Evolutionary conservation across 140 eudicot species (phyloP).

Genomic region (Anethum foeniculum): DNA sequence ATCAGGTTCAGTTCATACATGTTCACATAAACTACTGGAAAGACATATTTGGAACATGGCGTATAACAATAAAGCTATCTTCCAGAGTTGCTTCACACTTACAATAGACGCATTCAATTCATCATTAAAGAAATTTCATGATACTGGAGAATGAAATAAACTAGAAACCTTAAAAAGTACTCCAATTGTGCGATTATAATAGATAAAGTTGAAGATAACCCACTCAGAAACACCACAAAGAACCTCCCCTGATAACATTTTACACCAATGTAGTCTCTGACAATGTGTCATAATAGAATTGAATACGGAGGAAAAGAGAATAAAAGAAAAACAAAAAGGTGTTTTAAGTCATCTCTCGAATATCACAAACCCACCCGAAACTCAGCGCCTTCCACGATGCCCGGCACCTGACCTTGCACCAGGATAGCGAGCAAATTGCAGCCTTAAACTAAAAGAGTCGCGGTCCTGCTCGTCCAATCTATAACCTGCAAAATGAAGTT

Average conservation of each 20-base stretch:
- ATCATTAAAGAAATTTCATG: background rate
- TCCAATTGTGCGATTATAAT: background rate
- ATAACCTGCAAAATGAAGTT: constrained; percentile 94
- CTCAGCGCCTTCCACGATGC: constrained; percentile 76
- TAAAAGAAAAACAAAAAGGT: background rate
- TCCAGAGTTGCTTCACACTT: background rate
- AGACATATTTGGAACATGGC: background rate
- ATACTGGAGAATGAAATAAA: background rate
- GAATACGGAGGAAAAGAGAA: background rate
- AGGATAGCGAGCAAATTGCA: constrained; percentile 91
- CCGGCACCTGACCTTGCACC: constrained; percentile 91
- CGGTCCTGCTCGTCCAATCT: constrained; percentile 91
- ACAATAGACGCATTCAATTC: background rate
- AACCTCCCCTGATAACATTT: background rate
- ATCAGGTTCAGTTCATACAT: background rate
- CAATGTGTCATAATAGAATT: background rate
- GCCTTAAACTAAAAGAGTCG: constrained; percentile 54
- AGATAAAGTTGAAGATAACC: background rate
- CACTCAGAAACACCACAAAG: background rate
- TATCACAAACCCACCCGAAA: constrained; percentile 31
- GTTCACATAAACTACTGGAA: background rate
- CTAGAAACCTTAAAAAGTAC: background rate
- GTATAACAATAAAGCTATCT: no score
- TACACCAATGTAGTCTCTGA: constrained; percentile 3
- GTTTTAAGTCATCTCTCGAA: constrained; percentile 17